These are phyloP conservation scores for Trametes cingulata DNA, from an alignment of 768 basidiomycete genomes.

Conservation along the genomic window DNA sequence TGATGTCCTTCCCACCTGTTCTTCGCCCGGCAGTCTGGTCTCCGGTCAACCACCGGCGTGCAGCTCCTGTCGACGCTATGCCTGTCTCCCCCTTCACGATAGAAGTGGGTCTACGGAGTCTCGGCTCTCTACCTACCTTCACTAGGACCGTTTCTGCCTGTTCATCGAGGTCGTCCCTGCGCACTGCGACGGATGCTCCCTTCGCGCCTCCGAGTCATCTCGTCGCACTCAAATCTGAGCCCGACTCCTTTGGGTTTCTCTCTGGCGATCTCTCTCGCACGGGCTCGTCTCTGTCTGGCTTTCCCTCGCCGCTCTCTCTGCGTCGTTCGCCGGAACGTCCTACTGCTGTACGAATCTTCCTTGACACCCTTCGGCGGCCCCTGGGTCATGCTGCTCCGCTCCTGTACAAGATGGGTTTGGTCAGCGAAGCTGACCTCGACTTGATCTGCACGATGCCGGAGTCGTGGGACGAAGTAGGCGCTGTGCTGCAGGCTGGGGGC, in stretches of 20 bases:
- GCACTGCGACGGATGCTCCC: not conserved
- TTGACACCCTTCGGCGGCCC: constrained; percentile 9
- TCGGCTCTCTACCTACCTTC: not conserved
- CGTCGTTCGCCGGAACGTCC: not conserved
- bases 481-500: constrained; percentile 2
- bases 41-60: not conserved
- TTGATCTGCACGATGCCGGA: constrained; percentile 17
- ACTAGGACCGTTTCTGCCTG: not conserved
- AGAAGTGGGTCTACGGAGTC: too few species aligned
- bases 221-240: constrained; percentile 1
- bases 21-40: constrained; percentile 17
- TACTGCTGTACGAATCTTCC: constrained; percentile 2
- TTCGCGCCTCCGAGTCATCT: not conserved
- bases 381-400: constrained; percentile 12
- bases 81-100: too few species aligned
- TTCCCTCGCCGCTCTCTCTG: not conserved
- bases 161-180: constrained; percentile 1
- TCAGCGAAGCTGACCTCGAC: constrained; percentile 12
- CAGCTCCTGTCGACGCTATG: too few species aligned
- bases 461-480: constrained; percentile 17
- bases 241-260: not conserved
- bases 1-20: not conserved
- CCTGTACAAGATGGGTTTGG: constrained; percentile 10
- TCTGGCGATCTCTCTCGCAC: not conserved
- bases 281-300: not conserved